Evolutionary conservation across 768 basidiomycete genomes (phyloP).

Genomic region (Imleria badia): DNA sequence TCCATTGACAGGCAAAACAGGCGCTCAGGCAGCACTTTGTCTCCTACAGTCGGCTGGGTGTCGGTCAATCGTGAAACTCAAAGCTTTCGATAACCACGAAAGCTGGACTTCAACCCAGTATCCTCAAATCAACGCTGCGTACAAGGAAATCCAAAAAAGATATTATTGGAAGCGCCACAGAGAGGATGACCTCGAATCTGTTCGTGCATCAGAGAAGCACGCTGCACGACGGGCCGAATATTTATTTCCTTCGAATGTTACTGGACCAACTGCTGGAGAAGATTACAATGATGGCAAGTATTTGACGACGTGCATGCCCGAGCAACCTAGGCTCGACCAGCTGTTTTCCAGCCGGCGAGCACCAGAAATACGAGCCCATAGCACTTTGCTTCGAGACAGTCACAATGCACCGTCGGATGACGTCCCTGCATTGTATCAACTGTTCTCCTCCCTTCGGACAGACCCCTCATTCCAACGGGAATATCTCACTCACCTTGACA

Average conservation of each 20-base stretch:
- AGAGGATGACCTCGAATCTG: no score
- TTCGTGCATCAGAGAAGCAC: no score
- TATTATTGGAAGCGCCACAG: no score
- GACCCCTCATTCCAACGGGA: no score
- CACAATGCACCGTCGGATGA: no score
- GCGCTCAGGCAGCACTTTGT: no score
- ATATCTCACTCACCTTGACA: no score
- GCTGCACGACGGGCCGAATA: neutral
- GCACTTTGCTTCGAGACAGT: neutral
- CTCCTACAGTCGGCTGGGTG: slow-evolving; percentile 1
- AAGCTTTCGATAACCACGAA: neutral
- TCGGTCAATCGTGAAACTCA: slow-evolving; percentile 38
- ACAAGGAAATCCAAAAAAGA: neutral
- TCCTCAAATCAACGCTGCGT: neutral
- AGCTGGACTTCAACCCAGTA: neutral
- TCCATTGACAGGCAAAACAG: no score
- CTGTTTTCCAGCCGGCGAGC: neutral
- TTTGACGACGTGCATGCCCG: neutral
- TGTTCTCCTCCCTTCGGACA: neutral
- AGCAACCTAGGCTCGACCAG: neutral
- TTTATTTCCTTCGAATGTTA: no score
- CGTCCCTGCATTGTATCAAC: neutral
- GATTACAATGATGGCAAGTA: neutral
- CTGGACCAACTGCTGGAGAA: no score
- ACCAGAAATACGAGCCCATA: neutral